Evolutionary conservation across 179 eudicot genomes (phyloP), one percentile per base, ranked within the genome.

Genomic region (Silene noctiflora): DNA sequence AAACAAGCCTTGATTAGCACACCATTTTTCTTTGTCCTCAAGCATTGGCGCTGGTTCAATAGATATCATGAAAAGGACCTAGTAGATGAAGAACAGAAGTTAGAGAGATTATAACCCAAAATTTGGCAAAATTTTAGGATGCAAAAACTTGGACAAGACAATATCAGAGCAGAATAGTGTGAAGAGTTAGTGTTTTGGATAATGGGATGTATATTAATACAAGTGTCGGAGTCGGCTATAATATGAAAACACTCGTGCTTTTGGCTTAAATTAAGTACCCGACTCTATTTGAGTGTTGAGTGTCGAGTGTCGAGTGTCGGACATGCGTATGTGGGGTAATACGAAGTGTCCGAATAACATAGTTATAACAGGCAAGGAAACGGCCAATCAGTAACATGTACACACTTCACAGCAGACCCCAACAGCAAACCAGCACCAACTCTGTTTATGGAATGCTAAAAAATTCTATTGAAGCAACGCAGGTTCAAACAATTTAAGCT

Each of bases 11-110:
- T 3, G 12, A 20, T 79, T 61, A 53, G 17, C 92, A 75, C 64
- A 95, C 99, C 99, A 95, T 86, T 95, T 95, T 80, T 93, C 98
- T 86, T 93, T 95, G 82, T 95, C 99, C 85, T 92, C 95, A 7
- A 95, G 99, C 99, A 95, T 95, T 68, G 99, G 99, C 77, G 99
- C 99, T 29, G 99, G 99, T 84, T 95, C 99, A 81, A 85, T 93
- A 39, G 95, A 89, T 86, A 95, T 95, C 99, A 95, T 95, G 87
- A 95, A 95, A 79, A 95, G 80, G 17, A 95, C 99, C 99, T 95
- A 69, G 35, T 67, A 85, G 27, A 81, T 6, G 68, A 70, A 62
- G 27, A 75, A 14, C 4, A 68, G 35, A 67, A 35, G 44, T 60
- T 25, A 73, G 48, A 83, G 68, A 81, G 46, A 39, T n/a, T n/a